Evolutionary conservation across 2,329 filamentous ascomycete species (phyloP).

Genomic region (Sphaerulina musiva): DNA sequence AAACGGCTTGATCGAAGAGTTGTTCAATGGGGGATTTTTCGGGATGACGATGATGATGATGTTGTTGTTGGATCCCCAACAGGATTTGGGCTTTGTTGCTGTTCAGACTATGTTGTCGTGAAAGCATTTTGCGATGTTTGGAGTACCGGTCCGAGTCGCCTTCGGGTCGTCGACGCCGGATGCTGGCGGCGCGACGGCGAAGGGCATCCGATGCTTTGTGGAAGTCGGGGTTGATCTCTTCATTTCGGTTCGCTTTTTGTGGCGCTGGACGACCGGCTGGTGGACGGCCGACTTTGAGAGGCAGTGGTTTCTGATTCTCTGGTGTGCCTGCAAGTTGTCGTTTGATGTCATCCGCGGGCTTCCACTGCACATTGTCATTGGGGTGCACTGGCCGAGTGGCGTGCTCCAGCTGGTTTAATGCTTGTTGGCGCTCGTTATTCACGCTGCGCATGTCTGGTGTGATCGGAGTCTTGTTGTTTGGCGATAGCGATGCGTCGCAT

Average conservation of each 20-base stretch:
- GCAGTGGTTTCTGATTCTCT: not conserved
- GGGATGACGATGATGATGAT: not conserved
- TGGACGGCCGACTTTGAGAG: not conserved
- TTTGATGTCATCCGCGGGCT: not conserved
- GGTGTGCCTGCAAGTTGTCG: not conserved
- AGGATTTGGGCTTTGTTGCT: slow-evolving; percentile 5
- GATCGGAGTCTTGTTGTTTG: not conserved
- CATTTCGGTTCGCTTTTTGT: not conserved
- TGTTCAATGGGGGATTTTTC: slow-evolving; percentile 8
- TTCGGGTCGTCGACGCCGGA: not conserved
- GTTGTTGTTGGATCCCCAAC: not conserved
- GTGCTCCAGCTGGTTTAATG: slow-evolving; percentile 2
- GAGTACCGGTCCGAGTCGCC: too few species aligned
- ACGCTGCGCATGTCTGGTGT: not conserved
- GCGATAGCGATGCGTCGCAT: not conserved
- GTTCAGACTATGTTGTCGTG: not conserved
- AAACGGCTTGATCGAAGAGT: slow-evolving; percentile 8
- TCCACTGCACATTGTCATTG: not conserved
- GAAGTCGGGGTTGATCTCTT: not conserved
- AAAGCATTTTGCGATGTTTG: not conserved
- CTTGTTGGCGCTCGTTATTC: not conserved
- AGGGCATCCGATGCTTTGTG: not conserved
- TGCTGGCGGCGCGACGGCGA: slow-evolving; percentile 2
- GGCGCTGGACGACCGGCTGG: not conserved
- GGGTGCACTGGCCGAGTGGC: not conserved